Evolutionary conservation across 2,329 filamentous ascomycete species (phyloP), one percentile per base, ranked within the genome.

Genomic region (Gnomoniopsis sp.): DNA sequence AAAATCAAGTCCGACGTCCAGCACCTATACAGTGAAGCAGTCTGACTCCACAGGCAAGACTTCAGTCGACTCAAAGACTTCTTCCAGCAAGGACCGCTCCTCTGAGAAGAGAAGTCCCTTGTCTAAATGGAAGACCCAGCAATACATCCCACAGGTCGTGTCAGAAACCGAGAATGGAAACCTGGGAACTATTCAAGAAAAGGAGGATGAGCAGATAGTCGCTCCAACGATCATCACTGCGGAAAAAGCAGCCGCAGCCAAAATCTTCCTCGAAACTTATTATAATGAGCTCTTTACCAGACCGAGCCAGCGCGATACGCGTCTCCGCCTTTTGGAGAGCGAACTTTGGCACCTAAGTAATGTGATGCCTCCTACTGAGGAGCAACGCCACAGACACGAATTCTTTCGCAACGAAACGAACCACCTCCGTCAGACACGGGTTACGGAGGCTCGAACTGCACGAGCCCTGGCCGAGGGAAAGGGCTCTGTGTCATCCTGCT

Each of bases 261-360:
- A 96, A 71, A 85, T 96, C 21, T 96, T 86, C 66, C 81, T 98
- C 11, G 95, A 98, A 71, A 91, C 87, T 0, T 85, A 93, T 66
- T 97, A 90, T 75, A 88, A 93, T 65, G 77, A 85, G n/a, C 71
- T 91, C 8, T 77, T 91, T 2, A 77, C 77, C 26, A 75, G 76
- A 2, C 74, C 79, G 1, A 83, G 81, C 3, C 79, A 86, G 55
- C 84, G 90, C 0, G 81, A 82, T 1, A 69, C 87, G 55, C 84
- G 90, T 3, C 78, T 82, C 36, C 77, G 80, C 43, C 79, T 85
- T 52, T 74, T 93, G 22, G 87, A 92, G 67, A 74, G 77, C 10
- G 80, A 85, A 30, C 77, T 97, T 11, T 82, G 83, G 62, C 74
- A 77, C 55, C 55, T 58, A 44, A 75, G 74, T 46, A 72, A 79